A percentile compares a stretch with the other conserved stretches of the same genome.
Conservation (phyloP, 2,329 filamentous ascomycete species). For the Seiridium cupressi region DNA sequence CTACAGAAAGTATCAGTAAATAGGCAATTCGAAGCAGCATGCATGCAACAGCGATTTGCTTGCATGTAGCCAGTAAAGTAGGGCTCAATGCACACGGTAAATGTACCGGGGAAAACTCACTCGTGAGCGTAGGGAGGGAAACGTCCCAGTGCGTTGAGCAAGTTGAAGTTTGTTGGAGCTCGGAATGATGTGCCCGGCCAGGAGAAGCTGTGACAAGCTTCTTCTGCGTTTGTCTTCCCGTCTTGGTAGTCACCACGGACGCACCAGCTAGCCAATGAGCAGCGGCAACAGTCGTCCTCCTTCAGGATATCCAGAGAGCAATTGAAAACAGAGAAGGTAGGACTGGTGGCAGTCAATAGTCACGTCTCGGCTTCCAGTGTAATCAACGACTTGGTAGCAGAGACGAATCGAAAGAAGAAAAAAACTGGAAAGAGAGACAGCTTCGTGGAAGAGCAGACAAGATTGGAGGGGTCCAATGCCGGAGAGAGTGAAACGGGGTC, state of each 20-base stretch:
- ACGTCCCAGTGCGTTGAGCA: background rate
- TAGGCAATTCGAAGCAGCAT: background rate
- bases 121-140: background rate
- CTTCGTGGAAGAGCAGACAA: background rate
- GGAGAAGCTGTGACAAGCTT: background rate
- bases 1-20: background rate
- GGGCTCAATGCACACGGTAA: background rate
- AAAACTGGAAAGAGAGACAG: background rate
- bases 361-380: too few relatives aligned
- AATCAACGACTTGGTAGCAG: too few relatives aligned
- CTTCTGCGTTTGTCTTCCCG: constrained; percentile 2
- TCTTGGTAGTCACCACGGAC: constrained; percentile 9
- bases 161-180: background rate
- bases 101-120: background rate
- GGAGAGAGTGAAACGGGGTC: background rate
- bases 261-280: background rate
- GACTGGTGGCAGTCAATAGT: too few relatives aligned
- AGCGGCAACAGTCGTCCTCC: too few relatives aligned
- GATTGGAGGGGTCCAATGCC: background rate
- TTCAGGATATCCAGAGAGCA: too few relatives aligned
- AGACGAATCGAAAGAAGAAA: background rate
- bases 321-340: too few relatives aligned
- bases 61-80: background rate
- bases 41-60: background rate
- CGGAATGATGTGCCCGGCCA: background rate